Evolutionary conservation across 192 early-diverging fungal genomes (phyloP), one percentile per base, ranked within the genome.

Genomic region (Umbelopsis sp.): DNA sequence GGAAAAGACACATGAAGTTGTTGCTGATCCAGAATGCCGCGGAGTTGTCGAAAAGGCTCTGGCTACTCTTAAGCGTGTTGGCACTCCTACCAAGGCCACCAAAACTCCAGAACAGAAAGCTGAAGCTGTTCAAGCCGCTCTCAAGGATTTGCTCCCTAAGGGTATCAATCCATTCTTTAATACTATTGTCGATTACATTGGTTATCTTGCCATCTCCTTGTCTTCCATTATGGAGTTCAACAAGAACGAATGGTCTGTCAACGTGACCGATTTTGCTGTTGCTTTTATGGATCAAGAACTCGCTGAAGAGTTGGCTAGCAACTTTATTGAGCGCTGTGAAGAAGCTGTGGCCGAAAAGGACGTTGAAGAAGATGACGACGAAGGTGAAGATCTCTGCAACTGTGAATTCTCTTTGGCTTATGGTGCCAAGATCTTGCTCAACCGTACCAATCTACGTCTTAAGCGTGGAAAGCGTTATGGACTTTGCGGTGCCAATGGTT

Each of bases 361-460:
- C 6, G 52, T 44, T 34, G 74, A 82, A 25, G 79, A 80, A 65
- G 85, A 84, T 65, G 71, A 83, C 51, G 85, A 84, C 59, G 86
- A 83, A 76, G 87, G 84, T 75, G 87, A 81, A 71, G 81, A 81
- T 44, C 83, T 82, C 51, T 82, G 81, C 81, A 90, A 94, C 83
- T 92, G 89, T 76, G 90, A 91, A 69, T 94, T 93, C 90, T 91
- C 91, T 9, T 85, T 93, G 69, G 93, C 91, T 65, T 93, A 93
- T 80, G 91, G 93, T 86, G 89, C 87, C 86, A 92, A 89, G 88
- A 91, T 93, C 74, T 74, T 94, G 70, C 82, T 93, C 67, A 91
- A 91, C 87, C 91, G 84, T 76, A 83, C 86, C 52, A 71, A 74
- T 71, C 77, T 84, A 34, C 82, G 81, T 74, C 84, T 95, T 43